Conservation (phyloP, 2,329 filamentous ascomycete genomes). For the Ophiostoma pallidulum region DNA sequence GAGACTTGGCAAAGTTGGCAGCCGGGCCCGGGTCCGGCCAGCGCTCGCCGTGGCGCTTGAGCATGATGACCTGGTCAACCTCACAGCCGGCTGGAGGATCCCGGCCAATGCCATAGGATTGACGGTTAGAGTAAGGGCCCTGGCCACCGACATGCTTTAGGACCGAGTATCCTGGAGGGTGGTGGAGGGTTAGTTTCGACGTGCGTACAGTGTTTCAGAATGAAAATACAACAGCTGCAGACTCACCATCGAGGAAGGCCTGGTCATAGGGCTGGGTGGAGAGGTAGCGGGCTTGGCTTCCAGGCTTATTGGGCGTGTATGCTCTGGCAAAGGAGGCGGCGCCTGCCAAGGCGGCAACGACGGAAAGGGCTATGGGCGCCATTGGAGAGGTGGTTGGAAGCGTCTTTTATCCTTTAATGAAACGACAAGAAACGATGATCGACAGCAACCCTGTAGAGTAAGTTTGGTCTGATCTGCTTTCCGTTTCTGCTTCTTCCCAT, state of each 20-base stretch:
- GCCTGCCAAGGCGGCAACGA: neutral
- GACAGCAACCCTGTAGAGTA: too few species aligned
- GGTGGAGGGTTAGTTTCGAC: too few species aligned
- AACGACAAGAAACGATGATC: too few species aligned
- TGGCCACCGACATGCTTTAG: constrained; percentile 15
- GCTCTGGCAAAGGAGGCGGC: constrained; percentile 1
- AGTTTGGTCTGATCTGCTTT: too few species aligned
- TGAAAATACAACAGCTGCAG: too few species aligned
- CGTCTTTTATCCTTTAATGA: too few species aligned
- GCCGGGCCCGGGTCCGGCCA: constrained; percentile 50
- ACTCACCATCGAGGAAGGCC: constrained; percentile 9
- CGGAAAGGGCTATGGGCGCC: neutral
- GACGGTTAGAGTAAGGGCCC: constrained; percentile 14
- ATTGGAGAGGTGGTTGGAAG: constrained; percentile 4
- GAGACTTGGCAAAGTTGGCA: constrained; percentile 3
- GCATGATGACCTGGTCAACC: constrained; percentile 51
- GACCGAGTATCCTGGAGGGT: constrained; percentile 10
- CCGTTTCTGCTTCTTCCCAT: too few species aligned
- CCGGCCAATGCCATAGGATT: constrained; percentile 37
- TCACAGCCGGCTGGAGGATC: constrained; percentile 45
- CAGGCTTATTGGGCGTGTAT: constrained; percentile 12
- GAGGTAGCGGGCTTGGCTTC: constrained; percentile 9
- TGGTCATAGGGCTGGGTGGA: constrained; percentile 11
- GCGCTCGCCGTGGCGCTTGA: constrained; percentile 51
- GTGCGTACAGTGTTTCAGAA: too few species aligned